Evolutionary conservation across 345 rosid genomes (phyloP), one percentile per base, ranked within the genome.

Genomic region (Citrus reticulata): DNA sequence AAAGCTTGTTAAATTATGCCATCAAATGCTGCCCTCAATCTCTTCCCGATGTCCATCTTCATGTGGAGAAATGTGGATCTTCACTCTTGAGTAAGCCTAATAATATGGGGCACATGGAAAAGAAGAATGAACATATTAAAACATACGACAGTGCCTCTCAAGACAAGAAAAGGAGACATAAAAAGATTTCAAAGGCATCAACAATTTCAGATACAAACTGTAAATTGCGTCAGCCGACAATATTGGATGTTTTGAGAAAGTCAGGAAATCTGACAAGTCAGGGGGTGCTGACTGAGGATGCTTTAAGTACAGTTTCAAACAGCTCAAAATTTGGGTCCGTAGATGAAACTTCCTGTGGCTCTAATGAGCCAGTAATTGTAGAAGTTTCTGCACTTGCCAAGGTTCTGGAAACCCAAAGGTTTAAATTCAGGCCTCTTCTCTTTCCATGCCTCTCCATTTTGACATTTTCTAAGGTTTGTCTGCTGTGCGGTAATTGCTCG

Each of bases 391-490:
- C 85, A 69, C 81, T 84, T 78, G 39, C 86, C 73, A 86, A 86
- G 58, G 85, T 81, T 75, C 80, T 94, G 75, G 93, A 90, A 81
- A 73, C 80, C 70, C 97, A 94, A 70, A 89, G 91, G 83, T 92
- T 80, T 82, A 94, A 90, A 65, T 94, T 92, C 89, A 90, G 98
- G 90, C 90, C 92, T 73, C 93, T 94, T 79, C 87, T 49, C 75
- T 80, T 77, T 62, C 92, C 84, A 29, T 91, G 93, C 86, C 85
- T 88, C 62, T 81, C 90, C 83, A 85, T 92, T 83, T 80, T 94
- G 85, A 87, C 87, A 54, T 83, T 89, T 83, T 87, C 91, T 67
- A 82, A 87, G 91, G 98, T 94, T 22, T 51, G 86, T 66, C 46
- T 81, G 59, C 79, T 78, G 62, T 69, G 60, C 61, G 46, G 11